phyloP scores from a whole-genome alignment of 306 rosid species.

The Dalbergia oliveri region DNA sequence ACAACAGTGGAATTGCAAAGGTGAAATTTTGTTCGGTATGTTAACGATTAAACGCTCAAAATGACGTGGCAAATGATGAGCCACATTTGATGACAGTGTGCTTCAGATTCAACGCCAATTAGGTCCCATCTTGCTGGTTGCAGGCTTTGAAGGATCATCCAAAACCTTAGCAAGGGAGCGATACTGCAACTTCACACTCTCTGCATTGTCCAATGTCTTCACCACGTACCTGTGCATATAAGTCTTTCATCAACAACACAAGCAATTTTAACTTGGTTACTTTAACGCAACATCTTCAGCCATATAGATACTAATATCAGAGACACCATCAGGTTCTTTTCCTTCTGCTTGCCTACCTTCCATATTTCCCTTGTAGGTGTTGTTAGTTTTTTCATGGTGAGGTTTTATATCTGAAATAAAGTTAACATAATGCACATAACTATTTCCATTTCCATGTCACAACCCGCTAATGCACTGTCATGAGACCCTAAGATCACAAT shows the following conservation, averaged over 20 bases:
- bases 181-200: slow-evolving; percentile 97
- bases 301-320: background rate
- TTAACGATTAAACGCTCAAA: slow-evolving; percentile 7
- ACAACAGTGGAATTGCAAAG: slow-evolving; percentile 43
- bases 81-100: slow-evolving; percentile 16
- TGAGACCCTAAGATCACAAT: too few species aligned
- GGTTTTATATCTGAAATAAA: too few species aligned
- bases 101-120: slow-evolving; percentile 71
- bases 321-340: background rate
- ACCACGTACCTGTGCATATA: slow-evolving; percentile 82
- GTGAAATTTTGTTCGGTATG: slow-evolving; percentile 33
- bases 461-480: too few species aligned
- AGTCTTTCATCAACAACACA: slow-evolving; percentile 35
- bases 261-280: slow-evolving; percentile 17
- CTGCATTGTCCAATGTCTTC: slow-evolving; percentile 98
- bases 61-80: slow-evolving; percentile 35
- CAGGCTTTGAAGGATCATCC: slow-evolving; percentile 68
- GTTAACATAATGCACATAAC: too few species aligned
- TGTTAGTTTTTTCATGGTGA: too few species aligned
- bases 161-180: slow-evolving; percentile 91
- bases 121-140: slow-evolving; percentile 74
- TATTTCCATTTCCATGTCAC: too few species aligned
- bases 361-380: too few species aligned
- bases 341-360: too few species aligned
- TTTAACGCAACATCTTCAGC: slow-evolving; percentile 16